Base-by-base conservation (phyloP, 2,329 filamentous ascomycete species). In the Aspergillus fijiensis region DNA sequence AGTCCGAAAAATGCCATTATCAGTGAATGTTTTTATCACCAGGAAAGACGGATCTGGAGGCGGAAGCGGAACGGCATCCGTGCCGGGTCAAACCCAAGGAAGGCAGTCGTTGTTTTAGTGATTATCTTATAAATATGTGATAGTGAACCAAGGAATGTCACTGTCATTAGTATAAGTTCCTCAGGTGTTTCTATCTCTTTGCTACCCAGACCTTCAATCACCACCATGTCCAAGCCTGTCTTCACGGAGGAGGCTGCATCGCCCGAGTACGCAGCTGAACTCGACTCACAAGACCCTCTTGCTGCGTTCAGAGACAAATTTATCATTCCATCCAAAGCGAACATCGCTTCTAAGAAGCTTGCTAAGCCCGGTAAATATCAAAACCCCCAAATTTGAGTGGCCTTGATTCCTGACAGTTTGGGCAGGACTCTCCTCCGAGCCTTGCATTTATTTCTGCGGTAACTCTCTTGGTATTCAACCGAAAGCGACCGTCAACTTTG, bases 401-500 rank as follows among this genome's bases (percentile, higher is more conserved):
- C 54, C 16, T 23, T 45, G 39, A 6, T 42, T 9, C 49, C 63
- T 71, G 54, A 70, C 49, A 31, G 45, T 14, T 5, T 14, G 12
- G 51, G 45, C 51, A 71, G 77, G 76, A 55, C 67, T 75, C 49
- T 74, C 73, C 1, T 67, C 72, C 21, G 71, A 79, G 7, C 71
- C 69, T 42, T 73, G 72, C 48, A 88, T 91, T 58, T 96, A 96
- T 76, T 88, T 96, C 66, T 92, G 91, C 65, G 92, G 92, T 57
- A 96, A 96, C 78, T 96, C 91, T 0, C 84, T 96, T 3, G 92
- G 92, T 33, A 84, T 93, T 10, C 92, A 96, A 75, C 92, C 92
- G 31, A 87, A 85, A 65, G 82, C 85, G 3, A 87, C 87, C 0
- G 79, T 84, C 16, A 78, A 83, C 23, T 87, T 90, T 64, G 75